Percentiles rank a stretch among this genome's conserved stretches.
Evolutionary conservation across 306 rosid genomes (phyloP).

Genomic region (Fragaria nilgerrensis): DNA sequence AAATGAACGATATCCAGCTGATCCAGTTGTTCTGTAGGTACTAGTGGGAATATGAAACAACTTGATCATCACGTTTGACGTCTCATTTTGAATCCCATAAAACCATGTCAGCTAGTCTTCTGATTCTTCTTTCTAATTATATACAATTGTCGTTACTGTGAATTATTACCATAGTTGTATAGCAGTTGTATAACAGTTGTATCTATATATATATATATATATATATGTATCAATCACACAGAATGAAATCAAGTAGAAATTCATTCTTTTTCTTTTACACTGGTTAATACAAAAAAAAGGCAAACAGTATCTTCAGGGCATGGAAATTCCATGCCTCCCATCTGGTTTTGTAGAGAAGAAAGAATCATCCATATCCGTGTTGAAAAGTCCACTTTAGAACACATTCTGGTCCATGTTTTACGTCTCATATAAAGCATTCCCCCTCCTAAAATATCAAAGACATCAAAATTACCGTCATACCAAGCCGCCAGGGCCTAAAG

Average conservation of each 20-base stretch:
- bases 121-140: too few species aligned
- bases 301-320: not conserved
- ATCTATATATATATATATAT: too few species aligned
- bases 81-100: not conserved
- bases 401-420: not conserved
- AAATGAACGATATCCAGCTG: not conserved
- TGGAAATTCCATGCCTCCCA: conserved; percentile 4
- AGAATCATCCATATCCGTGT: conserved; percentile 5
- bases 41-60: not conserved
- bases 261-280: too few species aligned
- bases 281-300: not conserved
- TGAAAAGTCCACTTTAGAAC: conserved; percentile 9
- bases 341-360: not conserved
- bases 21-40: not conserved
- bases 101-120: not conserved
- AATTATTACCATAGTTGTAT: too few species aligned
- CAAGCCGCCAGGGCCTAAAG: not conserved
- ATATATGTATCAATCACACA: too few species aligned
- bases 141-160: too few species aligned
- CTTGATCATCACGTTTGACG: not conserved
- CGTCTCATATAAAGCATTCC: not conserved
- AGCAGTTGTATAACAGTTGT: too few species aligned
- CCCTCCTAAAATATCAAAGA: not conserved
- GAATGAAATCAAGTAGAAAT: too few species aligned
- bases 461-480: not conserved